Evolutionary conservation across 2,329 filamentous ascomycete species (phyloP).

Genomic region (Colletotrichum sp.): DNA sequence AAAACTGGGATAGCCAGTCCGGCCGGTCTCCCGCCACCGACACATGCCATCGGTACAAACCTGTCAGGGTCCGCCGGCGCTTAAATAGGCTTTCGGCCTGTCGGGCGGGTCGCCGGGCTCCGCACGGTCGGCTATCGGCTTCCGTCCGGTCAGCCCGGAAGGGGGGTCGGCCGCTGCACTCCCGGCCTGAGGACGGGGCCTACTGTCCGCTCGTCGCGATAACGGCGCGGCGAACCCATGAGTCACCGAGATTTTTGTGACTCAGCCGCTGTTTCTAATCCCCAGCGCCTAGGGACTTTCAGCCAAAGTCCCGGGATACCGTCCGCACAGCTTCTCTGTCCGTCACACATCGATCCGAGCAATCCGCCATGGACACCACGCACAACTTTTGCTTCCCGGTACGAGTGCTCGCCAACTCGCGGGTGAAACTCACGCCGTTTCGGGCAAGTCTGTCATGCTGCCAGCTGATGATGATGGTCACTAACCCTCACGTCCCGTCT

Average conservation of each 20-base stretch:
- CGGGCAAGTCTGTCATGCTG: not conserved
- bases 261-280: not conserved
- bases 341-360: not conserved
- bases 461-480: not conserved
- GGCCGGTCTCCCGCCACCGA: not conserved
- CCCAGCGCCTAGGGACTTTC: not conserved
- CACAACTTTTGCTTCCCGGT: constrained; percentile 4
- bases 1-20: not conserved
- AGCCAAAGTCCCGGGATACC: not conserved
- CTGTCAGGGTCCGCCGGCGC: not conserved
- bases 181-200: not conserved
- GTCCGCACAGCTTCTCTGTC: not conserved
- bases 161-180: not conserved
- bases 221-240: not conserved
- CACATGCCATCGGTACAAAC: not conserved
- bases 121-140: constrained; percentile 6
- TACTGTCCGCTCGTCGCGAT: not conserved
- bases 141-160: not conserved
- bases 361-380: not conserved
- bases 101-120: constrained; percentile 11
- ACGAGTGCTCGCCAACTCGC: constrained; percentile 10
- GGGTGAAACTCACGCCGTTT: constrained; percentile 24
- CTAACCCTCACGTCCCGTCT: not conserved
- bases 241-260: not conserved
- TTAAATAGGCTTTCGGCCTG: not conserved